Conservation (phyloP, 352 stramenopile genomes). For the Globisporangium canariense region DNA sequence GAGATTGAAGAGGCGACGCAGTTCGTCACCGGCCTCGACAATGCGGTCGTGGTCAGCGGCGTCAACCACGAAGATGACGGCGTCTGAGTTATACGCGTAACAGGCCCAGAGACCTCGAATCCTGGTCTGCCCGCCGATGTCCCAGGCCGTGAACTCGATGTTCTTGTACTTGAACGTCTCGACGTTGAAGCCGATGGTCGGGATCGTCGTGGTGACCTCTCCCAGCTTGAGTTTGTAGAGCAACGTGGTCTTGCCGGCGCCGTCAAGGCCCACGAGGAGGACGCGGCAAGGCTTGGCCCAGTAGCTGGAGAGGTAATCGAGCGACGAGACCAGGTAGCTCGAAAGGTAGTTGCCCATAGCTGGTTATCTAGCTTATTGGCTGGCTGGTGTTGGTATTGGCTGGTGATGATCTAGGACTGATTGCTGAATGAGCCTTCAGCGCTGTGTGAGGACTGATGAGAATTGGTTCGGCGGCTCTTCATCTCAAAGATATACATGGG, state of each 20-base stretch:
- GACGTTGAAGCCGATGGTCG: slow-evolving; percentile 82
- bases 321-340: slow-evolving; percentile 25
- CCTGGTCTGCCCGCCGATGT: slow-evolving; percentile 74
- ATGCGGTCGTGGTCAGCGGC: slow-evolving; percentile 48
- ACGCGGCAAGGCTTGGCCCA: slow-evolving; percentile 39
- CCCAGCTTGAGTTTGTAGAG: slow-evolving; percentile 85
- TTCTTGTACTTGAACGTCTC: slow-evolving; percentile 70
- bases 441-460: no score
- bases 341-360: slow-evolving; percentile 33
- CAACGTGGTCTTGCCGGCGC: slow-evolving; percentile 95
- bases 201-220: slow-evolving; percentile 58
- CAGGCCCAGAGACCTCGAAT: slow-evolving; percentile 68
- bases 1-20: slow-evolving; percentile 40
- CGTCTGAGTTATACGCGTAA: slow-evolving; percentile 64
- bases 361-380: no score
- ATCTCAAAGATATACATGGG: neutral
- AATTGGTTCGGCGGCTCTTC: neutral
- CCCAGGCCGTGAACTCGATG: slow-evolving; percentile 75
- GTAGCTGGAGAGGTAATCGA: slow-evolving; percentile 30
- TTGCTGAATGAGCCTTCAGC: neutral
- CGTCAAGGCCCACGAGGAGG: slow-evolving; percentile 91
- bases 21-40: slow-evolving; percentile 35
- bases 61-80: slow-evolving; percentile 86
- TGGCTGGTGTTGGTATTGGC: no score
- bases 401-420: neutral